Base-by-base conservation (phyloP, 2,329 filamentous ascomycete species). In the Dactylellina drechsleri region DNA sequence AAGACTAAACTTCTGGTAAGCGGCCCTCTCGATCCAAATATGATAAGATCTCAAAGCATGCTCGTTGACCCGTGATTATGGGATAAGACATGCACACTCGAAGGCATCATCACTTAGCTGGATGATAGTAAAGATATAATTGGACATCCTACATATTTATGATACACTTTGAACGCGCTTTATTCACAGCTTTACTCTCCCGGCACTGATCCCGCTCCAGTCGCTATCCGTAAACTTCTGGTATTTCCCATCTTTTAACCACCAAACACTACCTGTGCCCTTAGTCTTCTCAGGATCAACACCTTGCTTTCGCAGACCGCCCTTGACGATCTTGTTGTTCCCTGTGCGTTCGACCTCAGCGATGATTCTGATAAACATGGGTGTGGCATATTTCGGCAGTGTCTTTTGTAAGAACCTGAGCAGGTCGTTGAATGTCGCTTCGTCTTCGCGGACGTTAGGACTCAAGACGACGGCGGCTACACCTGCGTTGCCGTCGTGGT, bases 311-410 rank as follows among this genome's bases (percentile, higher is more conserved):
- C 92, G 85, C 77, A 96, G 81, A 0, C 84, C 82, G 77, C 90
- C 87, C 82, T 97, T 97, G 82, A 93, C 90, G 83, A 96, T 91
- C 85, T 97, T 97, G 79, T 92, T 91, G 56, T 92, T 97, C 0
- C 92, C 92, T 3, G 93, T 96, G 0, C 67, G 57, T 49, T 83
- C 82, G 53, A 86, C 82, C 26, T 86, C 85, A 26, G 83, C 84
- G 6, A 89, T 86, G 4, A 93, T 82, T 12, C 93, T 85, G 56
- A 97, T 81, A 82, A 96, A 97, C 0, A 95, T 79, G 0, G 93
- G 93, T 3, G 89, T 86, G 0, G 92, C 92, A 79, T 91, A 96
- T 57, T 85, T 86, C 0, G 93, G 92, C 26, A 96, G 83, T 5
- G 83, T 83, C 5, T 82, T 81, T 13, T 83, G 80, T 0, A 86